Evolutionary conservation across 192 early-diverging fungal species (phyloP), one percentile per base, ranked within the genome.

Genomic region (Phlyctochytrium planicorne): DNA sequence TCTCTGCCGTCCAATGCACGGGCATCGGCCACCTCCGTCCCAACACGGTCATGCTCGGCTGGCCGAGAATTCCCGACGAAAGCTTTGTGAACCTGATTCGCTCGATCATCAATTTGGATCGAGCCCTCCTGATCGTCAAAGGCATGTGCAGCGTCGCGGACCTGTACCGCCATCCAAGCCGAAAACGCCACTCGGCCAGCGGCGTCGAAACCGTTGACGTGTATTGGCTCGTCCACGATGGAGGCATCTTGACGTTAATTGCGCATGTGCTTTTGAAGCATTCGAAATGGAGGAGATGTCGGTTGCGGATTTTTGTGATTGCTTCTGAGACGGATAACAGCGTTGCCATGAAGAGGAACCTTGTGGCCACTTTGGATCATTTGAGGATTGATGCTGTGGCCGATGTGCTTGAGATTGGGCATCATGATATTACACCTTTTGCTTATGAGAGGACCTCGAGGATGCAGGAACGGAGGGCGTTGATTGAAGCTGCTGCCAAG

Each of bases 1-100:
- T 72, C 14, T 37, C 70, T 3, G 40, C 70, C 6, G 12, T 69
- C 23, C 70, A 72, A 59, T 67, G 56, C 34, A 31, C 47, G 16
- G 70, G 70, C 16, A 37, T 72, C 14, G 70, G 70, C 10, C 64
- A 35, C 36, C 47, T 72, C 0, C 65, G 65, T 14, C 70, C 70
- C 2, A 72, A 72, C 34, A 72, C 70, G 3, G 35, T 68, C n/a
- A 67, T 72, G 70, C 35, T 72, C 4, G 68, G 60, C 35, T 70
- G 60, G 60, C 68, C 68, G 47, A 30, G n/a, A 63, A 23, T 17
- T 4, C 30, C 66, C 10, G 56, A 50, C 12, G 10, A 31, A n/a
- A 17, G n/a, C 17, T 72, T 72, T 35, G 53, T 65, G 2, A 35
- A 68, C 33, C 23, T 72, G 16, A 3, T 72, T 14, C 53, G 40